Base-by-base conservation (phyloP, 805 yeast genomes). In the Candida maesae region DNA sequence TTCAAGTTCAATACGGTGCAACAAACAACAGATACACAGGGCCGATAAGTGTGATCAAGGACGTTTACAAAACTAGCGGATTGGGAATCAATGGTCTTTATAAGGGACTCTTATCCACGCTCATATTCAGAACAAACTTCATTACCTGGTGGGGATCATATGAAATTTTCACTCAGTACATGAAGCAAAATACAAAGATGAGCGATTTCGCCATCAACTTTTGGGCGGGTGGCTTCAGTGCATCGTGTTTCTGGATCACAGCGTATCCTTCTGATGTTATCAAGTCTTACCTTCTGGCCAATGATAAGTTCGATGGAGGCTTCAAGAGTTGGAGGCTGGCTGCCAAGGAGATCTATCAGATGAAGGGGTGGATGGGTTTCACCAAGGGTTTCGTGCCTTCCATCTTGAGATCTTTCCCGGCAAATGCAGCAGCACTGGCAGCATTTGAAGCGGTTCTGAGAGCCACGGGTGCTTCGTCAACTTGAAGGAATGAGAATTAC, bases 131-230 rank as follows among this genome's bases (percentile, higher is more conserved):
- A 58, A 79, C 95, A 1, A 85, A 85, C 62, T 89, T 88, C 59
- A 71, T 85, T 26, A 84, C 86, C 44, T 87, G 95, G 91, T 89
- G 97, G 97, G 95, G 95, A 2, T 79, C 95, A 0, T 89, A 89
- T 59, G 95, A 87, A 56, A 42, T 87, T 8, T 73, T 88, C 59
- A 85, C 95, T 7, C 68, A 74, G 40, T 80, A 73, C 70, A 79
- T 88, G 62, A 72, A 75, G 49, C 67, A 70, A 6, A 68, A 85
- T 52, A 87, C 95, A 1, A 62, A 65, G 29, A 50, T 87, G 71
- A 76, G 82, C 36, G 75, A 75, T 30, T 78, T 93, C 2, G 68
- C 88, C 0, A 72, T 88, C 44, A 88, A 87, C 60, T 88, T 88
- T 65, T 88, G 95, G 95, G 76, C 90, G 9, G 96, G 96, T 21